phyloP scores from a whole-genome alignment of 345 rosid genomes.

The Erysimum cheiranthoides region DNA sequence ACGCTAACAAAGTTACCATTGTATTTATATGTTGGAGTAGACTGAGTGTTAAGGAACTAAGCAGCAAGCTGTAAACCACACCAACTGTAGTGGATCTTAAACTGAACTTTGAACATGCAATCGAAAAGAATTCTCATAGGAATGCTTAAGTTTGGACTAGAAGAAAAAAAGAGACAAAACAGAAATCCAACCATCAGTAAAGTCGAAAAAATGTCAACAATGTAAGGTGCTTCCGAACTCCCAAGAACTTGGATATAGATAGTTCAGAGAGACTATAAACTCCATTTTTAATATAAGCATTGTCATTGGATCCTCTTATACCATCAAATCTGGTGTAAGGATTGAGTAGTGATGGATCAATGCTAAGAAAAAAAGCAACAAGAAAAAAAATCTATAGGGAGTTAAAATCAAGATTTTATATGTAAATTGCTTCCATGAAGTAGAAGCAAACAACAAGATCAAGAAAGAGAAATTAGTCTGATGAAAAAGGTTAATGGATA shows the following conservation, averaged over 20 bases:
- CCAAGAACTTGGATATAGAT: constrained; percentile 44
- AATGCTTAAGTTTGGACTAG: constrained; percentile 11
- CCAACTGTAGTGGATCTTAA: background rate
- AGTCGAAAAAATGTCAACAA: constrained; percentile 1
- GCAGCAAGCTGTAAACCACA: background rate
- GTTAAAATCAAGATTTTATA: background rate
- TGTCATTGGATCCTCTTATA: constrained; percentile 22
- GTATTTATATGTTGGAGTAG: background rate
- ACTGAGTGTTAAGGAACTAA: background rate
- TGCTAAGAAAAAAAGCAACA: constrained; percentile 8
- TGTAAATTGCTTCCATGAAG: background rate
- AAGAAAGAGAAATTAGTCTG: background rate
- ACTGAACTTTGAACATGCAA: background rate
- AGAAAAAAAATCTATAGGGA: background rate
- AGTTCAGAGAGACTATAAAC: constrained; percentile 58
- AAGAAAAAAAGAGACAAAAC: background rate
- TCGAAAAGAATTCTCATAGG: background rate
- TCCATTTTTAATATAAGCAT: constrained; percentile 53
- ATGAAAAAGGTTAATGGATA: background rate
- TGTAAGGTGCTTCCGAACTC: constrained; percentile 59
- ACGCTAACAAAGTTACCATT: background rate
- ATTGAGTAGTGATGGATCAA: constrained; percentile 24
- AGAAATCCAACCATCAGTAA: background rate
- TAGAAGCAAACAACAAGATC: constrained; percentile 15
- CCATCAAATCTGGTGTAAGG: constrained; percentile 38